Evolutionary conservation across 2,329 filamentous ascomycete species (phyloP), one percentile per base, ranked within the genome.

Genomic region (Amesomyces nigricolor): DNA sequence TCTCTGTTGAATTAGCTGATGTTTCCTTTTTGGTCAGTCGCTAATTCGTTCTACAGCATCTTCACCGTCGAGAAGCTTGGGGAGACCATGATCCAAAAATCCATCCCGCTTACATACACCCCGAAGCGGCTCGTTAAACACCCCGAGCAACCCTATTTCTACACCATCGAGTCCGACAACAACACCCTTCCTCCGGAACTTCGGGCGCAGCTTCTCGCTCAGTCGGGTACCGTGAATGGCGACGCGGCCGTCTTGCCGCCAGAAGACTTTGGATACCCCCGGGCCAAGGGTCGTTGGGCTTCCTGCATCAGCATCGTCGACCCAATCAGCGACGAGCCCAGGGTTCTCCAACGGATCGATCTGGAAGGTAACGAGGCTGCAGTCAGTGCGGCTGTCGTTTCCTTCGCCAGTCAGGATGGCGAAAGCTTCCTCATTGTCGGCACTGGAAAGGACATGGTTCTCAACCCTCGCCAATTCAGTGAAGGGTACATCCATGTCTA

Each of bases 301-400:
- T 97, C 92, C 9, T 97, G 91, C 70, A 91, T 99, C 62, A 91
- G 89, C 65, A 82, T 96, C 17, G 80, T 99, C 16, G 94, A 99
- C 66, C 91, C 94, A 0, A 69, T 92, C 2, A 81, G 76, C 14
- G 81, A 87, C 47, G 91, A 94, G 65, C 75, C 74, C 0, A 69
- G 72, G 3, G 86, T 95, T 1, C 70, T 94, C 4, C 85, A 88
- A 61, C 91, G 84, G 0, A 76, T 97, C 42, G 87, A 97, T 57
- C 73, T 99, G 0, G 86, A 87, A 48, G 86, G 94, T 40, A 97
- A 99, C 63, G 91, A 97, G 71, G 89, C 91, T 16, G 91, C 92
- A 22, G 86, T 96, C 55, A 96, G 90, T 67, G 82, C 91, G 59
- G 87, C 88, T 4, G 82, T 89, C 32, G 90, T 95, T 1, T 79